Evolutionary conservation across 2,329 filamentous ascomycete genomes (phyloP).

Genomic region (Boeremia exigua): DNA sequence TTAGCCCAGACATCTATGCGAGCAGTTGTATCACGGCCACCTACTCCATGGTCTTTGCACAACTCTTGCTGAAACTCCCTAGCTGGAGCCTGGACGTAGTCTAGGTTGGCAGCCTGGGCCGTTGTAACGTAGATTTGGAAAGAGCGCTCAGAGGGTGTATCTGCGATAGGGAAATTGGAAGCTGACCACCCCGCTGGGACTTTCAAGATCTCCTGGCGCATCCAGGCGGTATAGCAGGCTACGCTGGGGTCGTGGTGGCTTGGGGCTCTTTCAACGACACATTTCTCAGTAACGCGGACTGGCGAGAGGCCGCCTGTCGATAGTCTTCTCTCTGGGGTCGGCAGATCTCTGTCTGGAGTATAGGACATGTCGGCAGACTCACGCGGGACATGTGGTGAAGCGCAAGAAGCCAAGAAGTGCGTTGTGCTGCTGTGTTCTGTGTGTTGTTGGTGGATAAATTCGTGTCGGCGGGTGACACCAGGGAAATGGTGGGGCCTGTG

Average conservation of each 20-base stretch:
- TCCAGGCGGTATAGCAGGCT: slow-evolving; percentile 21
- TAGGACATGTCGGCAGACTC: slow-evolving; percentile 13
- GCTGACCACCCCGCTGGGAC: slow-evolving; percentile 17
- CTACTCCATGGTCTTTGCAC: slow-evolving; percentile 14
- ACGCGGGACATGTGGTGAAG: slow-evolving; percentile 4
- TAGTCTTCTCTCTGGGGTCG: slow-evolving; percentile 16
- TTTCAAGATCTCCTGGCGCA: slow-evolving; percentile 15
- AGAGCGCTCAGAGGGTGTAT: slow-evolving; percentile 12
- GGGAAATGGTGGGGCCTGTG: too few relatives aligned
- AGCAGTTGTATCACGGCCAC: slow-evolving; percentile 7
- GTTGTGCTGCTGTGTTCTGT: background rate
- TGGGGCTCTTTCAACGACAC: slow-evolving; percentile 14
- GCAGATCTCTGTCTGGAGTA: slow-evolving; percentile 13
- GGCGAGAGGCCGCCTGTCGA: slow-evolving; percentile 22
- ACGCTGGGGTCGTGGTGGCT: slow-evolving; percentile 17
- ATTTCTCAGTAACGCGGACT: slow-evolving; percentile 11
- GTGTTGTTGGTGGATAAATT: slow-evolving; percentile 5
- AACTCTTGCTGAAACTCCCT: slow-evolving; percentile 15
- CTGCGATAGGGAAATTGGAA: slow-evolving; percentile 13
- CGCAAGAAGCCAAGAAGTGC: slow-evolving; percentile 2
- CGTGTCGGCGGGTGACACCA: background rate
- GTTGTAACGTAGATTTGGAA: slow-evolving; percentile 23
- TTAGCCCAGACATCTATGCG: slow-evolving; percentile 20
- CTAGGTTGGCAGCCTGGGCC: slow-evolving; percentile 12
- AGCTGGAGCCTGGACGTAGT: slow-evolving; percentile 13